A percentile compares a stretch with the other conserved stretches of the same genome.
Evolutionary conservation across 352 stramenopile genomes (phyloP).

Genomic region (Globisporangium emineosum): DNA sequence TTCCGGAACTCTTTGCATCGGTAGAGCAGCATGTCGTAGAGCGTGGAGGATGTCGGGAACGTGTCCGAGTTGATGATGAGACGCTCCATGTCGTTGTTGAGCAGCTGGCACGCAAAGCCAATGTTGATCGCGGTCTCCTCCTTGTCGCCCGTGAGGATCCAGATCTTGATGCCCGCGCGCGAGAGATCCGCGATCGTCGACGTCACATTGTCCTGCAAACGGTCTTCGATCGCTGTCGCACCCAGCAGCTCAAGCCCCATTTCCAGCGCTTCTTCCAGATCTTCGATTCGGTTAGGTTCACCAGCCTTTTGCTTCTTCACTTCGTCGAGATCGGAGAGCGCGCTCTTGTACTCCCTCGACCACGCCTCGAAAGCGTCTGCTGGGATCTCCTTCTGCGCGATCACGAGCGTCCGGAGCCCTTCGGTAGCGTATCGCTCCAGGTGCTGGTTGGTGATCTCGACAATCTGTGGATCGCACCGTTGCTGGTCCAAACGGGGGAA

Average conservation of each 20-base stretch:
- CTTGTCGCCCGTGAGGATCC: conserved; percentile 89
- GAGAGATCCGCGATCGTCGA: conserved; percentile 72
- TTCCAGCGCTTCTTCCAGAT: conserved; percentile 82
- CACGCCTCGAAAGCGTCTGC: conserved; percentile 65
- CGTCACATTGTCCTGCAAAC: conserved; percentile 75
- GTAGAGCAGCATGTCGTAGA: conserved; percentile 60
- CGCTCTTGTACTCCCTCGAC: conserved; percentile 73
- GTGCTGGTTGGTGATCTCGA: conserved; percentile 67
- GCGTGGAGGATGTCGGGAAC: conserved; percentile 38
- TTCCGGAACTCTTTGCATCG: conserved; percentile 46
- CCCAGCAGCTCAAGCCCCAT: conserved; percentile 68
- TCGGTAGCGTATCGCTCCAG: conserved; percentile 85
- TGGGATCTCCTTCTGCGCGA: conserved; percentile 77
- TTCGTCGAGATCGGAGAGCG: conserved; percentile 69
- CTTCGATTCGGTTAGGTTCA: conserved; percentile 69
- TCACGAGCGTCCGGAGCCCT: conserved; percentile 86
- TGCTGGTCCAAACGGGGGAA: conserved; percentile 53
- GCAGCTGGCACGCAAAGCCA: conserved; percentile 92
- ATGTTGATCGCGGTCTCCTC: conserved; percentile 98
- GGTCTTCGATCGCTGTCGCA: conserved; percentile 81
- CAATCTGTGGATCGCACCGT: conserved; percentile 42
- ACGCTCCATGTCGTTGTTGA: conserved; percentile 95
- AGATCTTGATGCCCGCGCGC: conserved; percentile 80
- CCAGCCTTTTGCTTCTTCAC: conserved; percentile 50
- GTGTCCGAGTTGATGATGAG: conserved; percentile 78